Base-by-base conservation (phyloP, 2,329 filamentous ascomycete species). In the Monosporascus sp. region DNA sequence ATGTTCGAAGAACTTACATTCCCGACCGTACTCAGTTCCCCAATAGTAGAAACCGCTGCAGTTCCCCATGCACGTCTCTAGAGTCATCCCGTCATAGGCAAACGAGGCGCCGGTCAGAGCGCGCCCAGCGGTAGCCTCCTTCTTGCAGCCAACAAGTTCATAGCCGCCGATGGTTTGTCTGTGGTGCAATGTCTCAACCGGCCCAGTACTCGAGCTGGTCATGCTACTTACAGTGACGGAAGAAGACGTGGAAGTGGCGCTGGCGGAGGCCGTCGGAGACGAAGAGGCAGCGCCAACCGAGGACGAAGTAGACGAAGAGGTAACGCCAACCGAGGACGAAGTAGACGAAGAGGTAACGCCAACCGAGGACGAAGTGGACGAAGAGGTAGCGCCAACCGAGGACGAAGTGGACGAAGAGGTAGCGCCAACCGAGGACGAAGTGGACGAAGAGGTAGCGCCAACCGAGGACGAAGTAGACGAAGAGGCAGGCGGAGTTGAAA, bases 11-110 rank as follows among this genome's bases (percentile, higher is more conserved):
- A 35, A 48, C 69, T 68, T 54, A 73, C 77, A 80, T 63, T 81
- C 77, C 27, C 75, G 69, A 9, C 77, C 76, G 55, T 77, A 81
- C 59, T 81, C 77, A 6, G 77, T 75, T 3, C 74, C 78, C 67
- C 73, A 80, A 58, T 76, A 79, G 46, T 69, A 65, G 60, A 72
- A 80, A 1, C 67, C 69, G 2, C 69, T 71, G 67, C 77, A 80
- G 64, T 73, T 76, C 2, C 57, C 56, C 67, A 72, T 70, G 62
- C 77, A 80, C 43, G 65, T 69, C 52, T 78, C 76, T 9, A 78
- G 64, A 2, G 77, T 80, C 77, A 80, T 79, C 22, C 67, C 66
- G 39, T 79, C 74, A 56, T 76, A 74, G 20, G 72, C 74, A 49
- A 72, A 75, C 5, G 66, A 57, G 4, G 67, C 68, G 22, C 67